Percentiles rank a stretch among this genome's conserved stretches.
Conservation (phyloP, 2,329 filamentous ascomycete species). For the Sporothrix brasiliensis region DNA sequence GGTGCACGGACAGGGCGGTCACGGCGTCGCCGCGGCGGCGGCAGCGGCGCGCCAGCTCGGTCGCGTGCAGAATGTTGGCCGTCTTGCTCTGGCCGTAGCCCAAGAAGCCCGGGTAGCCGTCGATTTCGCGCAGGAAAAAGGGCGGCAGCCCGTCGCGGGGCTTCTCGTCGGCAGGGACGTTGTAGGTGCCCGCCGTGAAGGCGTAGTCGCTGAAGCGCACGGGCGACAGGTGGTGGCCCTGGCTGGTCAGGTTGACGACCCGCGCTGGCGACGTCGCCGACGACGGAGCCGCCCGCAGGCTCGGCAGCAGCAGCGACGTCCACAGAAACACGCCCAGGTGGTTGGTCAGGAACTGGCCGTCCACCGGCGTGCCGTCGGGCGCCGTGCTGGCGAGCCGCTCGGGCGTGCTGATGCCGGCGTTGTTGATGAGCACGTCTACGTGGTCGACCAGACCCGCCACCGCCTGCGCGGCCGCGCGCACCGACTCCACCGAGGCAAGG, state of each 20-base stretch:
- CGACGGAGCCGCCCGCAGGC: conserved; percentile 39
- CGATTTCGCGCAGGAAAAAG: conserved; percentile 24
- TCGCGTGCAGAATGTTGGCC: conserved; percentile 50
- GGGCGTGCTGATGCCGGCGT: conserved; percentile 45
- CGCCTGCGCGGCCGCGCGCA: conserved; percentile 43
- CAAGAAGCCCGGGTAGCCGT: conserved; percentile 43
- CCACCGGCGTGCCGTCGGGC: conserved; percentile 41
- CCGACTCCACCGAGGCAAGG: conserved; percentile 43
- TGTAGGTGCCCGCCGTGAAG: conserved; percentile 46
- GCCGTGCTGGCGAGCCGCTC: conserved; percentile 43
- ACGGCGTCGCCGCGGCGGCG: conserved; percentile 36
- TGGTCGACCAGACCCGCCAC: conserved; percentile 38
- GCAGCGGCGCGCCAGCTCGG: conserved; percentile 43
- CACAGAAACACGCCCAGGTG: conserved; percentile 54
- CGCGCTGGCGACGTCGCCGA: conserved; percentile 38
- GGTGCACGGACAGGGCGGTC: conserved; percentile 44
- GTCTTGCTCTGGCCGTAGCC: conserved; percentile 54
- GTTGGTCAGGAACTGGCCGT: conserved; percentile 43
- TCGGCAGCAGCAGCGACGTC: conserved; percentile 51
- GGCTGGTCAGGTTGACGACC: conserved; percentile 49
- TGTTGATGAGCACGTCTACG: conserved; percentile 50
- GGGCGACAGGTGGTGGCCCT: conserved; percentile 45
- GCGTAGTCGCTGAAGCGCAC: conserved; percentile 50
- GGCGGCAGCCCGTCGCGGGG: conserved; percentile 28
- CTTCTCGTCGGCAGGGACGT: conserved; percentile 39